Conservation (phyloP, 2,329 filamentous ascomycete genomes). For the Penicillium sp. region DNA sequence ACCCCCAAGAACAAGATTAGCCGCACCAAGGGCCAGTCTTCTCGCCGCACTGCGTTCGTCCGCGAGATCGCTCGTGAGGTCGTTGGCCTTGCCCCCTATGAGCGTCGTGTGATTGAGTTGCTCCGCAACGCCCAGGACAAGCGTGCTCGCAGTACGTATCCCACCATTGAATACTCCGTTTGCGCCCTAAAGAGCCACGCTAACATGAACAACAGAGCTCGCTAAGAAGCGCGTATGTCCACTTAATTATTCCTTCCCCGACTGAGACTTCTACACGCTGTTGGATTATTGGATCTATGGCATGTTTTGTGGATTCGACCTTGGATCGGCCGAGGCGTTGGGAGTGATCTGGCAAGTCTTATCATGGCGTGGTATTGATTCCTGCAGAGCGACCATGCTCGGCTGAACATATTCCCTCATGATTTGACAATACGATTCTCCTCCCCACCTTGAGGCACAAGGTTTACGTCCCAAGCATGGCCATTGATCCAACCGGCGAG, state of each 20-base stretch:
- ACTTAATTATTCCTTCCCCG: not conserved
- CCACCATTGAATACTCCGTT: not conserved
- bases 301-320: not conserved
- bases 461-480: not conserved
- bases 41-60: constrained; percentile 96
- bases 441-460: too few species aligned
- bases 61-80: constrained; percentile 98
- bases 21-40: constrained; percentile 91
- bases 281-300: not conserved
- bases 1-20: constrained; percentile 77
- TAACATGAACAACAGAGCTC: constrained; percentile 58
- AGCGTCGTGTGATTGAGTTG: constrained; percentile 98
- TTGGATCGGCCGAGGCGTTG: not conserved
- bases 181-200: not conserved
- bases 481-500: not conserved
- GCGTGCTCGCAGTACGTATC: constrained; percentile 71
- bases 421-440: not conserved
- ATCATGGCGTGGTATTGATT: not conserved
- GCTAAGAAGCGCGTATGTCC: constrained; percentile 93
- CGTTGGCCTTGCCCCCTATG: constrained; percentile 89
- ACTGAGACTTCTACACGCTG: not conserved
- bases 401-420: not conserved
- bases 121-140: constrained; percentile 99
- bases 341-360: not conserved
- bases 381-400: not conserved